Evolutionary conservation across 495 filamentous ascomycete species (phyloP).

Genomic region (Penicillium maclennaniae): DNA sequence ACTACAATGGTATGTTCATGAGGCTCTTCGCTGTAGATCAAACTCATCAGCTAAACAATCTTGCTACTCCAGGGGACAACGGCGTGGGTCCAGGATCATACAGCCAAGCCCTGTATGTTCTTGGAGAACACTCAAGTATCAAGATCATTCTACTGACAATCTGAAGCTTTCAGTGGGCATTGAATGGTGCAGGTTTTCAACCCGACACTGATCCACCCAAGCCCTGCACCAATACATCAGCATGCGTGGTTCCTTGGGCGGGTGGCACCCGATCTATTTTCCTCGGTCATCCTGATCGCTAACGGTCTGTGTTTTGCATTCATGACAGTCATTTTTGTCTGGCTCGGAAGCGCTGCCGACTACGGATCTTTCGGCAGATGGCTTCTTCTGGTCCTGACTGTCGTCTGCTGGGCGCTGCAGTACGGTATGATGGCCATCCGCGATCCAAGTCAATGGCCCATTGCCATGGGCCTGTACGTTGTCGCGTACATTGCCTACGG

Average conservation of each 20-base stretch:
- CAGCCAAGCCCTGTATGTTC: constrained; percentile 39
- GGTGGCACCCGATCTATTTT: constrained; percentile 40
- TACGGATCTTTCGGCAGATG: constrained; percentile 49
- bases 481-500: constrained; percentile 47
- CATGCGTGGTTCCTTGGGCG: constrained; percentile 46
- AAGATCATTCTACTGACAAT: neutral
- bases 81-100: constrained; percentile 48
- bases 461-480: constrained; percentile 47
- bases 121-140: neutral
- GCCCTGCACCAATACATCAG: constrained; percentile 38
- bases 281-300: constrained; percentile 46
- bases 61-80: constrained; percentile 36
- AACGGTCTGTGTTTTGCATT: constrained; percentile 50
- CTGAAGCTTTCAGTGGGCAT: constrained; percentile 43
- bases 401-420: constrained; percentile 47
- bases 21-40: neutral
- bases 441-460: constrained; percentile 44
- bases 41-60: neutral
- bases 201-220: constrained; percentile 37
- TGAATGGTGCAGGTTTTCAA: constrained; percentile 42
- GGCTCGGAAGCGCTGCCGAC: constrained; percentile 47
- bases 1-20: constrained; percentile 34
- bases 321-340: constrained; percentile 49
- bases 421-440: constrained; percentile 45
- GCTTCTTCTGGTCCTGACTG: constrained; percentile 43